Evolutionary conservation across 768 basidiomycete genomes (phyloP), one percentile per base, ranked within the genome.

Genomic region (Tulasnella sp.): DNA sequence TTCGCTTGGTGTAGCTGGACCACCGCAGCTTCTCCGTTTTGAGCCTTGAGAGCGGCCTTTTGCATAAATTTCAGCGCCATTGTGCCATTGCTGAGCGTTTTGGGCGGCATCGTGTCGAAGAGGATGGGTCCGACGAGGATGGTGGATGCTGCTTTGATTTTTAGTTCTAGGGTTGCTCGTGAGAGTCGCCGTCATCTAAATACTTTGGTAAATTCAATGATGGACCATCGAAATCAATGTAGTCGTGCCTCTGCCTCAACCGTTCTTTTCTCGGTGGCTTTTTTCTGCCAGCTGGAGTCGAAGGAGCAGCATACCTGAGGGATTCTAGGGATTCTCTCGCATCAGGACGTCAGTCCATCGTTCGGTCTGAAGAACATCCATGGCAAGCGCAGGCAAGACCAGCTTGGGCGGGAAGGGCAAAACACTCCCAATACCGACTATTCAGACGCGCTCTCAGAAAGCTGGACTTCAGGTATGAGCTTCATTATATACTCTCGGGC

Each of bases 401-500:
- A 67, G 37, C 32, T 5, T 11, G 52, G 64, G 64, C 9, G 64
- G 64, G 8, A 74, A 74, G 52, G 35, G 42, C 62, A 74, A 66
- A 40, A 63, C 73, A 8, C 16, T 34, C 19, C 74, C 74, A 29
- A 14, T 47, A 16, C 74, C 66, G 72, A 14, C 65, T 22, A 17
- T 62, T n/a, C 75, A 75, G 40, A 74, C 74, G 16, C 35, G 81
- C 63, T 94, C 92, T 79, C 87, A 89, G 78, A 92, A 89, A 77
- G 94, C 94, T 32, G 94, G 94, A 3, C 83, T 97, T 3, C 92
- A 95, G 86, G 94, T 92, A 65, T 64, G 83, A 22, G 79, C 52
- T 35, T 67, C 47, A 22, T 66, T 34, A 35, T 37, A 63, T 40
- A 39, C 59, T 59, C 22, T 59, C n/a, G 29, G 47, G 36, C 67